Evolutionary conservation across 108 stramenopile genomes (phyloP), one percentile per base, ranked within the genome.

Genomic region (Cyclotella cryptica): DNA sequence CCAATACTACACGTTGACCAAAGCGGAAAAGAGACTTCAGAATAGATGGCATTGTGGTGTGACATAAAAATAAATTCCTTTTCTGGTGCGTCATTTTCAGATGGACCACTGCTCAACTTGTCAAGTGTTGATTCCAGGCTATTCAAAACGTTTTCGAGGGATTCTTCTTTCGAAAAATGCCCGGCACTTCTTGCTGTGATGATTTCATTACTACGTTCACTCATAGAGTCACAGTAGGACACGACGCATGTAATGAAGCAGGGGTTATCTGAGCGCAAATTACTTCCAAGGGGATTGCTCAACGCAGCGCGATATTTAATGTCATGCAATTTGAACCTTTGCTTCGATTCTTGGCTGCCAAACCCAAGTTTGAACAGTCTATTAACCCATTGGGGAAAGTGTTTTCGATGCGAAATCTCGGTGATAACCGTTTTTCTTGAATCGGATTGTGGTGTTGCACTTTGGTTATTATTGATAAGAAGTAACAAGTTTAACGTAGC

Each of bases 401-500:
- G 41, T 47, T 59, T 76, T 43, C 17, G 24, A 18, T 1, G 22
- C 18, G 18, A 14, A 6, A 22, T 1, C 6, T 66, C 22, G 24
- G 40, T 15, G 45, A 26, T 17, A 3, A 45, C 45, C 6, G 61
- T 41, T 7, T 63, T 14, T 35, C 24, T 19, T 28, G 19, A 11
- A 3, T 11, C 15, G 44, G 3, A n/a, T 26, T 67, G 26, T 45
- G 15, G 4, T 1, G 26, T 49, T 18, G 18, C 12, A 53, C 8
- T 54, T 39, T 17, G 5, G 51, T 63, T 3, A 3, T 17, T 27
- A 39, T 74, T 42, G 15, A 21, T 8, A 0, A 60, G 54, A 40
- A 71, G 10, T 14, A 79, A 62, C 30, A 79, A 58, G 39, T 71
- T 79, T 19, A 79, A 39, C n/a, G 70, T 45, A 22, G 71, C 78